Conservation (phyloP, 805 yeast genomes). For the Candida pseudofarinosa region DNA sequence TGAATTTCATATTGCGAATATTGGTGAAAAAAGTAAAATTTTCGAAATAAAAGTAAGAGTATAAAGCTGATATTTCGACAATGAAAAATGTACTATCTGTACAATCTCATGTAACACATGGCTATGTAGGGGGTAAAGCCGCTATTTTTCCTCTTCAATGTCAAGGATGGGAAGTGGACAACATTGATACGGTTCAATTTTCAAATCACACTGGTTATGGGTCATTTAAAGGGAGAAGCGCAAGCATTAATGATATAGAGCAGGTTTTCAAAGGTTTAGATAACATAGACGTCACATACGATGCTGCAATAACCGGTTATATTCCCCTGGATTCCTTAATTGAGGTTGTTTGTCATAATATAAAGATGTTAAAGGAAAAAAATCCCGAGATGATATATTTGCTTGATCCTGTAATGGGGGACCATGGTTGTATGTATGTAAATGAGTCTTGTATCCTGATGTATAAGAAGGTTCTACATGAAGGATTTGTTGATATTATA, state of each 20-base stretch:
- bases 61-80: too few relatives aligned
- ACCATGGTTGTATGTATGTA: conserved; percentile 68
- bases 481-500: conserved; percentile 61
- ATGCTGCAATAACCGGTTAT: conserved; percentile 65
- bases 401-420: conserved; percentile 80
- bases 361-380: conserved; percentile 29
- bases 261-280: conserved; percentile 55
- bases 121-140: conserved; percentile 91
- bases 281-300: conserved; percentile 40
- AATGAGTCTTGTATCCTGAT: conserved; percentile 39
- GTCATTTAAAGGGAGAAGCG: conserved; percentile 53
- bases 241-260: conserved; percentile 41
- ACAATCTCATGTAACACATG: conserved; percentile 92
- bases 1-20: not conserved
- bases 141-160: conserved; percentile 86
- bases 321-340: conserved; percentile 55
- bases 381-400: conserved; percentile 46
- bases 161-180: conserved; percentile 90
- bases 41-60: too few relatives aligned
- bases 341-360: conserved; percentile 27
- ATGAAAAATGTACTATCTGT: conserved; percentile 30
- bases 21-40: too few relatives aligned
- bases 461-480: conserved; percentile 43
- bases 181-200: conserved; percentile 79
- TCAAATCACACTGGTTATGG: conserved; percentile 94